Base-by-base conservation (phyloP, 1,139 yeast species). In the Saccharomyces hybrid region DNA sequence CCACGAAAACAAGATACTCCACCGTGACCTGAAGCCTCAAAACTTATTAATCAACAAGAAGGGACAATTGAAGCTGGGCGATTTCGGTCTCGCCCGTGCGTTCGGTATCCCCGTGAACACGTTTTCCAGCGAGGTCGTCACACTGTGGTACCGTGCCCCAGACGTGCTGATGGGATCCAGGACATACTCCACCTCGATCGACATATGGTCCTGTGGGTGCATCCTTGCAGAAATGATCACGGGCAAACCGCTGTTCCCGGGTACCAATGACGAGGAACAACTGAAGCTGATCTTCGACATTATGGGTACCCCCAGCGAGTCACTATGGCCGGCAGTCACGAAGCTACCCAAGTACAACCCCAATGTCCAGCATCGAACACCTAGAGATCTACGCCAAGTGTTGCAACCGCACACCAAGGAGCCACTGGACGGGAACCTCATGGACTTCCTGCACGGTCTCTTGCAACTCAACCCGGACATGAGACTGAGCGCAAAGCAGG, bases 101-200 rank as follows among this genome's bases (percentile, higher is more conserved):
- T 93, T 89, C 73, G 99, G 99, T 14, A 91, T 93, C 55, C 99
- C 99, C 0, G 96, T 93, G 60, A 91, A 93, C 71, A 93, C 99
- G 0, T 93, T 91, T 67, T 88, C 97, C 29, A 90, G 93, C 70
- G 99, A 93, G 70, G 99, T 93, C 46, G 99, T 93, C 44, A 93
- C 99, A 0, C 75, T 93, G 60, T 93, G 99, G 99, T 93, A 93
- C 73, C 80, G 99, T 60, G 98, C 99, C 0, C 99, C 99, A 0
- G 99, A 93, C 70, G 99, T 93, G 47, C 75, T 93, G 54, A 80
- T 93, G 72, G 99, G 99, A 0, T 88, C 96, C 0, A 81, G 97
- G 62, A 90, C 95, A 51, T 93, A 93, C 71, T 87, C 96, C 32
- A 93, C 99, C 0, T 88, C 96, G 1, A 93, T 93, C 60, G 99